Evolutionary conservation across 352 stramenopile genomes (phyloP), one percentile per base, ranked within the genome.

Genomic region (Pythium monospermum): DNA sequence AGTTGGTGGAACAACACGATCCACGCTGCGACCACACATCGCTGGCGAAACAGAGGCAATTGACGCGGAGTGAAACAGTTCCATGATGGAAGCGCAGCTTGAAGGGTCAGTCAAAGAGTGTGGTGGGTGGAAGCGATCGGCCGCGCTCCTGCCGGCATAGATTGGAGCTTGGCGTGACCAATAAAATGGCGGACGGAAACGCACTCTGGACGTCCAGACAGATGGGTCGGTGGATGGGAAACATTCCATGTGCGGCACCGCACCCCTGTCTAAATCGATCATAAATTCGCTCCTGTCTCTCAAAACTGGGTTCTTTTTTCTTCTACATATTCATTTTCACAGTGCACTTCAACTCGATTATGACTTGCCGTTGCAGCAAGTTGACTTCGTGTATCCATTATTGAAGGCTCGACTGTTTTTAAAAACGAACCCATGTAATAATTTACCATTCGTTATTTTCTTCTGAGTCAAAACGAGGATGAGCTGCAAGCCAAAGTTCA

Each of bases 381-480:
- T n/a, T n/a, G n/a, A n/a, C n/a, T n/a, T n/a, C n/a, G n/a, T n/a
- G n/a, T n/a, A n/a, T n/a, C n/a, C n/a, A n/a, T n/a, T n/a, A n/a
- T n/a, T n/a, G n/a, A n/a, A n/a, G n/a, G n/a, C n/a, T n/a, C n/a
- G n/a, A n/a, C n/a, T n/a, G n/a, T n/a, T n/a, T n/a, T n/a, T n/a
- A n/a, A n/a, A n/a, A n/a, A n/a, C n/a, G n/a, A n/a, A 19, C 22
- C 19, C 6, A 7, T 12, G 26, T 25, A 27, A 38, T 47, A 50
- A 52, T 43, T 39, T 55, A 39, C 43, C 22, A 13, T 61, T 61
- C 38, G 46, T 61, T 61, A 36, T 45, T 61, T 61, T 54, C 45
- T 30, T 35, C 30, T 53, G 53, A 60, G 43, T 54, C 53, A 35
- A n/a, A n/a, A 15, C 39, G 53, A 50, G 42, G 51, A 59, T 52